A percentile compares a stretch with the other conserved stretches of the same genome.
These are phyloP conservation scores for Penicillium egyptiacum DNA, from an alignment of 495 filamentous ascomycete species.

Conservation along the genomic window DNA sequence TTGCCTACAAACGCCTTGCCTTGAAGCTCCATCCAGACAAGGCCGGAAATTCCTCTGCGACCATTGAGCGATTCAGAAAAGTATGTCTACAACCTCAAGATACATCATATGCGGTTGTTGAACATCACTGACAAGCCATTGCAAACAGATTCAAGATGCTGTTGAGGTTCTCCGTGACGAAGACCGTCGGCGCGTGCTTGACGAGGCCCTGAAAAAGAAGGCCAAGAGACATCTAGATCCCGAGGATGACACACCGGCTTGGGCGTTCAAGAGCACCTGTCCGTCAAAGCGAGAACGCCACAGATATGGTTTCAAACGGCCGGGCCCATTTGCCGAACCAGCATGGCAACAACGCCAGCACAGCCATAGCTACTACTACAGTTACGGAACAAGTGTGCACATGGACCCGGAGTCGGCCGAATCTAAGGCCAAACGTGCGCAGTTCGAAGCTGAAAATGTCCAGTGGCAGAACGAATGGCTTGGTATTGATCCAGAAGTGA, in stretches of 20 bases:
- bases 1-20: constrained; percentile 49
- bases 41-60: constrained; percentile 41
- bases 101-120: too few relatives aligned
- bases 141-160: constrained; percentile 38
- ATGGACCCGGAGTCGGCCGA: constrained; percentile 31
- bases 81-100: constrained; percentile 17
- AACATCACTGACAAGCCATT: not conserved
- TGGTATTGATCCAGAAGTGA: constrained; percentile 13
- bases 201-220: constrained; percentile 11
- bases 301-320: not conserved
- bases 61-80: constrained; percentile 46
- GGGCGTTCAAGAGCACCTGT: not conserved
- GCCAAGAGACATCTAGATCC: not conserved
- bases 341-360: not conserved
- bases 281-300: not conserved
- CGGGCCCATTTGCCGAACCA: not conserved
- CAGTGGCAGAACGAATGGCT: constrained; percentile 18
- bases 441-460: constrained; percentile 14
- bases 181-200: constrained; percentile 28
- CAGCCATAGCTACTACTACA: constrained; percentile 6
- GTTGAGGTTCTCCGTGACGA: constrained; percentile 41
- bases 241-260: not conserved
- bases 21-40: constrained; percentile 65
- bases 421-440: constrained; percentile 25
- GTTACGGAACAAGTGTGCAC: constrained; percentile 35